Evolutionary conservation across 2,329 filamentous ascomycete species (phyloP).

Genomic region (Hawksworthiomyces lignivorus): DNA sequence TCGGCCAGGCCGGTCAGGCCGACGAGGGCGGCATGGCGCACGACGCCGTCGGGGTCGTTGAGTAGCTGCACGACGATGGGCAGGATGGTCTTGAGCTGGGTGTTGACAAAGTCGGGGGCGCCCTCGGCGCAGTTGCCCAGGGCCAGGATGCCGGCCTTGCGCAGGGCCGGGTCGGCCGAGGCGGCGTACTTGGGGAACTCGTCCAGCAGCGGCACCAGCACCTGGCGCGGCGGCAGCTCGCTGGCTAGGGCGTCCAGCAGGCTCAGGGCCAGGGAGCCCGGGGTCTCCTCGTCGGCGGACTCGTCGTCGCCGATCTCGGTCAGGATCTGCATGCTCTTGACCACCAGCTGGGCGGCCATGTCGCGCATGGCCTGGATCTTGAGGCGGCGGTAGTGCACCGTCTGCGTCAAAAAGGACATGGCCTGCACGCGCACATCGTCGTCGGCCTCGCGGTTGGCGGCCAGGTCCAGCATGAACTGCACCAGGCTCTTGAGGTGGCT

Average conservation of each 20-base stretch:
- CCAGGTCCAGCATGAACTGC: constrained; percentile 87
- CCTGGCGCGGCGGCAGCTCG: constrained; percentile 85
- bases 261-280: constrained; percentile 75
- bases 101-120: constrained; percentile 93
- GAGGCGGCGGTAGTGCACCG: constrained; percentile 83
- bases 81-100: constrained; percentile 79
- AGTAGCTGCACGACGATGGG: constrained; percentile 78
- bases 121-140: constrained; percentile 94
- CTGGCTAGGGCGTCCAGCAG: constrained; percentile 84
- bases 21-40: constrained; percentile 80
- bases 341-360: constrained; percentile 78
- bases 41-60: constrained; percentile 72
- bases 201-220: constrained; percentile 85
- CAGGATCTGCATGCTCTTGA: constrained; percentile 80
- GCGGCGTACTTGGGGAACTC: constrained; percentile 76
- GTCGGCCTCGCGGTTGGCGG: constrained; percentile 65
- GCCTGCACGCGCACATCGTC: constrained; percentile 86
- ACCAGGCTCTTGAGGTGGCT: constrained; percentile 84
- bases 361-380: constrained; percentile 85
- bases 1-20: constrained; percentile 86
- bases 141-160: constrained; percentile 84
- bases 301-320: constrained; percentile 77
- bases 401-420: constrained; percentile 88
- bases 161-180: constrained; percentile 65
- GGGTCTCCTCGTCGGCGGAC: constrained; percentile 79